Conservation (phyloP, 164 flowering plant genomes). For the Chloranthus sessilifolius region DNA sequence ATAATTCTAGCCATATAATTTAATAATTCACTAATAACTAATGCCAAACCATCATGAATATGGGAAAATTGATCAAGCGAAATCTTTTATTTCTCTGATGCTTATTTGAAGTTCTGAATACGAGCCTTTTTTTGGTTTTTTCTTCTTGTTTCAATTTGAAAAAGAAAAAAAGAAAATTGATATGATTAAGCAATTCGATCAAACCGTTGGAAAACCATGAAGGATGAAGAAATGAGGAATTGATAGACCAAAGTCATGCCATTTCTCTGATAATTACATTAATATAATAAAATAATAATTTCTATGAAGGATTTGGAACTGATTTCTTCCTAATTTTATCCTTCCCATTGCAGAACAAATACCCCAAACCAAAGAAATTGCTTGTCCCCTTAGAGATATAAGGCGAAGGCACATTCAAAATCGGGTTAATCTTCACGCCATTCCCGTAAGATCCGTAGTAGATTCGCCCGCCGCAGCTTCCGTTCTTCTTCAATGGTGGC, state of each 20-base stretch:
- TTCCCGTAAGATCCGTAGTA: conserved; percentile 29
- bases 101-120: too few species aligned
- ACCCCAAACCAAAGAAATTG: conserved; percentile 58
- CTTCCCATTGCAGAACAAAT: conserved; percentile 57
- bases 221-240: background rate
- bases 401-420: conserved; percentile 58
- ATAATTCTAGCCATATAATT: too few species aligned
- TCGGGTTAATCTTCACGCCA: conserved; percentile 52
- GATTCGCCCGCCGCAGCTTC: background rate
- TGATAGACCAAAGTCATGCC: background rate
- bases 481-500: conserved; percentile 39
- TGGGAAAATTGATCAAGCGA: too few species aligned
- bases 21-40: too few species aligned
- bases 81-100: too few species aligned
- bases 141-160: background rate
- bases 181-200: too few species aligned
- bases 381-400: conserved; percentile 49
- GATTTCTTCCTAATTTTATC: conserved; percentile 54
- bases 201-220: too few species aligned
- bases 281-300: background rate
- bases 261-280: background rate
- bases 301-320: conserved; percentile 1
- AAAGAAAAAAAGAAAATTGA: background rate
- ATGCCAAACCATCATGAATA: too few species aligned
- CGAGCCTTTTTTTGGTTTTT: background rate